Conservation (phyloP, 2,329 filamentous ascomycete genomes). For the Calonectria crousiana region DNA sequence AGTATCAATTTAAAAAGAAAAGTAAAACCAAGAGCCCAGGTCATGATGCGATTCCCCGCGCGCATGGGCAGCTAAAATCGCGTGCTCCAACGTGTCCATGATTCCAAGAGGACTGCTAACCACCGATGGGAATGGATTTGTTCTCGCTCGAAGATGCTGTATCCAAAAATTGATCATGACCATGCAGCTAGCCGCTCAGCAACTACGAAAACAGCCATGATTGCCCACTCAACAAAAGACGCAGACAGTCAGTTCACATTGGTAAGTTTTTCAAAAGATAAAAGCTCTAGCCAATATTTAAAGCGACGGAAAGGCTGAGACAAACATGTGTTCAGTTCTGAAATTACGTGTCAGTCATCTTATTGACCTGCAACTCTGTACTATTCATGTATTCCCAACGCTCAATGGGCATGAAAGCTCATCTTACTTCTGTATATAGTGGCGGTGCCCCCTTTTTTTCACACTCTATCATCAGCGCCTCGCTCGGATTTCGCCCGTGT, state of each 20-base stretch:
- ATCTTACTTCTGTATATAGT: neutral
- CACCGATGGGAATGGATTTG: neutral
- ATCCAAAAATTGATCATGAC: neutral
- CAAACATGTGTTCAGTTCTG: neutral
- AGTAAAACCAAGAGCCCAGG: neutral
- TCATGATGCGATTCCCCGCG: neutral
- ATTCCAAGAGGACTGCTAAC: no score
- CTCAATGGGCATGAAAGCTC: neutral
- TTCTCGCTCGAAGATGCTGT: neutral
- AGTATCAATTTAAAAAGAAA: neutral
- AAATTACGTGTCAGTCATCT: neutral
- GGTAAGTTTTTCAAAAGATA: neutral
- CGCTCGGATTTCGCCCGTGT: neutral
- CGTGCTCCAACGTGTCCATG: neutral
- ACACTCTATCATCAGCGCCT: neutral
- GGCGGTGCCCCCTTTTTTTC: neutral
- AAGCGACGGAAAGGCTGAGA: neutral
- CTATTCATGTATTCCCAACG: neutral
- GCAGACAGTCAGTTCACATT: neutral
- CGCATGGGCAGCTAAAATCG: neutral
- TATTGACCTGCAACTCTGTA: neutral
- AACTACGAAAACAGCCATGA: neutral
- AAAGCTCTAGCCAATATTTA: neutral
- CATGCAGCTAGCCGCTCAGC: neutral
- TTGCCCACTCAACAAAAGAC: neutral